Evolutionary conservation across 345 rosid species (phyloP).

Genomic region (Populus alba): DNA sequence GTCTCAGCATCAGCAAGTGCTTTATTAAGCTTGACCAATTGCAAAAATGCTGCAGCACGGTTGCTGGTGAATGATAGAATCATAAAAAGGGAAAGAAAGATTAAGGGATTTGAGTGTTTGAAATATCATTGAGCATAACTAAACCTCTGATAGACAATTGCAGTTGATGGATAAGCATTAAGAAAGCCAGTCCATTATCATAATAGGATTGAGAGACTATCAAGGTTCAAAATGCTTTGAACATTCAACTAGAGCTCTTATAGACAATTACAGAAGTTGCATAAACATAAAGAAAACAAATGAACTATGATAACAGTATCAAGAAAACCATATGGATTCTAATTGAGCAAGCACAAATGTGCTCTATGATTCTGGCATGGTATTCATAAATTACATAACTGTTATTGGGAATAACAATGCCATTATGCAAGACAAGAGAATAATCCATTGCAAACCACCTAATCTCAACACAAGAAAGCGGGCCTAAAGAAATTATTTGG

Average conservation of each 20-base stretch:
- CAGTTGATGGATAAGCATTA: not conserved
- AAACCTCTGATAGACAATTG: not conserved
- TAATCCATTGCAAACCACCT: not conserved
- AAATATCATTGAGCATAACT: not conserved
- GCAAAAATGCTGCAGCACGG: constrained; percentile 93
- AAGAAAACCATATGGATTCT: not conserved
- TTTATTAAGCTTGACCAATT: constrained; percentile 82
- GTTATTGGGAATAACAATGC: not conserved
- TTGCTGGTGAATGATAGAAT: constrained; percentile 50
- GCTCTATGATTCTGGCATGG: not conserved
- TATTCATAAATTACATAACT: not conserved
- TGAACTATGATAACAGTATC: not conserved
- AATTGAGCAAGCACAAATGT: not conserved
- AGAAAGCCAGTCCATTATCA: not conserved
- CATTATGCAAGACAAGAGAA: not conserved
- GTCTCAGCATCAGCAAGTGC: constrained; percentile 92
- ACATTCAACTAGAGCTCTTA: not conserved
- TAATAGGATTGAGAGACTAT: not conserved
- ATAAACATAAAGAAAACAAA: not conserved
- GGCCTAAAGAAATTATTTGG: not conserved
- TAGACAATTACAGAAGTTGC: not conserved
- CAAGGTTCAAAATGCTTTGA: not conserved
- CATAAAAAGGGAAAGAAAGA: not conserved
- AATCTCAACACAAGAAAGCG: not conserved
- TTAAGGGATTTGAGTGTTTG: not conserved